A percentile compares a stretch with the other conserved stretches of the same genome.
Evolutionary conservation across 1,284 basidiomycete species (phyloP).

Genomic region (Waitea zeae): DNA sequence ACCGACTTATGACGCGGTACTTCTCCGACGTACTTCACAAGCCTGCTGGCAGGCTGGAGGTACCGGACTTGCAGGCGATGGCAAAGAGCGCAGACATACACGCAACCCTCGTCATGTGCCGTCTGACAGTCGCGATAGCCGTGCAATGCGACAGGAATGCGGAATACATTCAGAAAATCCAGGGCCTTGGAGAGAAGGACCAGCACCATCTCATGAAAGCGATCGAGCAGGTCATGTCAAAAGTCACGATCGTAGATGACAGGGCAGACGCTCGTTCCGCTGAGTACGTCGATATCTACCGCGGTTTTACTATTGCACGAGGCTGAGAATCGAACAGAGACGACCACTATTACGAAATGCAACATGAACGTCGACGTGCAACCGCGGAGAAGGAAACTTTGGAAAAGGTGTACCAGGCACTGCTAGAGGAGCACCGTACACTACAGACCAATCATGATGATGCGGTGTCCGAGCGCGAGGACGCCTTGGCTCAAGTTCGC

Average conservation of each 20-base stretch:
- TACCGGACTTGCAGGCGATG: constrained; percentile 68
- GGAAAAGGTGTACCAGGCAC: constrained; percentile 56
- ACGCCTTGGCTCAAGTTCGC: constrained; percentile 35
- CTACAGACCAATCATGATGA: constrained; percentile 62
- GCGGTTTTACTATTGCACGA: not conserved
- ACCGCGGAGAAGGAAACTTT: constrained; percentile 66
- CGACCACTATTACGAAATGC: constrained; percentile 73
- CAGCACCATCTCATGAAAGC: constrained; percentile 77
- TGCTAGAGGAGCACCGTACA: constrained; percentile 63
- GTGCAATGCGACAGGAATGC: constrained; percentile 81
- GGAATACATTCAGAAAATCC: constrained; percentile 73
- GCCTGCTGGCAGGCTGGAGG: constrained; percentile 52
- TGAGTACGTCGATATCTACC: not conserved
- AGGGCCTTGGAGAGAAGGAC: constrained; percentile 57
- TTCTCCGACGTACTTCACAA: constrained; percentile 67
- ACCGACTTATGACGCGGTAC: constrained; percentile 78
- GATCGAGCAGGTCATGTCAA: constrained; percentile 56
- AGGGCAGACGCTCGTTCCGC: not conserved
- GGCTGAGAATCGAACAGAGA: constrained; percentile 41
- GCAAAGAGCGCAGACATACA: constrained; percentile 53
- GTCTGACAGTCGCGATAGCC: constrained; percentile 81
- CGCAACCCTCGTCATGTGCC: constrained; percentile 63
- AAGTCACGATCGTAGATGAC: not conserved
- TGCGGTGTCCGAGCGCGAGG: constrained; percentile 52
- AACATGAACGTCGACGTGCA: constrained; percentile 60